Conservation (phyloP, 1,139 yeast species). For the Saccharomyces pastorianus region DNA sequence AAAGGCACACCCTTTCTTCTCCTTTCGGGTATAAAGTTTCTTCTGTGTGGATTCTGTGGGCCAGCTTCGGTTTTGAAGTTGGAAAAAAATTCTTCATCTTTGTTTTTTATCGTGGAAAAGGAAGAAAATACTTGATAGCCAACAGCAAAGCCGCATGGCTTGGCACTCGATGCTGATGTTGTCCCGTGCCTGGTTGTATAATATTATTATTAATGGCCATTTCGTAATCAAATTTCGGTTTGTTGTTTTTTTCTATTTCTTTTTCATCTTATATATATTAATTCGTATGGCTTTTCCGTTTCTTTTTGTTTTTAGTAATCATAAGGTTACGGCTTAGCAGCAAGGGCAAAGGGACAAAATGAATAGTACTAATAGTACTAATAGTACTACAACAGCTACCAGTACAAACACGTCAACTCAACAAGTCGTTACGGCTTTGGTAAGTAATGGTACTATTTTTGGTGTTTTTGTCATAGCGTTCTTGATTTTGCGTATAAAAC, state of each 20-base stretch:
- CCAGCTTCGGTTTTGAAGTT: not conserved
- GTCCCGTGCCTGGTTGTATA: conserved; percentile 1
- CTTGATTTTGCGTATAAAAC: conserved; percentile 45
- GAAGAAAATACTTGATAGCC: not conserved
- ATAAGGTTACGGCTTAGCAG: not conserved
- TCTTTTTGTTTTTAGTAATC: not conserved
- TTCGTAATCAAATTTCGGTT: not conserved
- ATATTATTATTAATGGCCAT: not conserved
- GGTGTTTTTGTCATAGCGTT: conserved; percentile 47
- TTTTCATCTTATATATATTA: not conserved
- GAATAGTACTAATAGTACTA: not conserved
- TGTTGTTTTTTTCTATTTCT: not conserved
- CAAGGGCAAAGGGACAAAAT: not conserved
- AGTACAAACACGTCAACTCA: conserved; percentile 46
- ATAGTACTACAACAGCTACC: conserved; percentile 10
- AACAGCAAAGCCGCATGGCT: conserved; percentile 1
- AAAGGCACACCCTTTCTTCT: not conserved
- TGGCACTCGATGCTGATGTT: not conserved
- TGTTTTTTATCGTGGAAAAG: not conserved
- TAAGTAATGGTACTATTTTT: conserved; percentile 48
- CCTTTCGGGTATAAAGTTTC: not conserved
- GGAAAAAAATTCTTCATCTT: not conserved
- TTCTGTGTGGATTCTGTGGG: not conserved
- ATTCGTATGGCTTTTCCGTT: not conserved
- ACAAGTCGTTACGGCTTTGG: conserved; percentile 54